Evolutionary conservation across 1,284 basidiomycete species (phyloP).

Genomic region (Naganishia sp.): DNA sequence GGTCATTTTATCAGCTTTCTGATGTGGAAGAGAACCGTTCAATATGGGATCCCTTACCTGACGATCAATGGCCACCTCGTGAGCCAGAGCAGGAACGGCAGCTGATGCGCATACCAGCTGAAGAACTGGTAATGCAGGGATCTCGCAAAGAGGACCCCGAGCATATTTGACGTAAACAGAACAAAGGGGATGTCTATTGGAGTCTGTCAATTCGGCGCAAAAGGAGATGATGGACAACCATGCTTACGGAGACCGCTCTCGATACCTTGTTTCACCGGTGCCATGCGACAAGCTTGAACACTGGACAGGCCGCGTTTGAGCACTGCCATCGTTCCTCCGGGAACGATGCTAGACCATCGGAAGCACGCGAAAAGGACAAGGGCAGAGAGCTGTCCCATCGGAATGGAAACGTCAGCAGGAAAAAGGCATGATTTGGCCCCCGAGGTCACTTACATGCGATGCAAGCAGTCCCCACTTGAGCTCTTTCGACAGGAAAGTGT

Average conservation of each 20-base stretch:
- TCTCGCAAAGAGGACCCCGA: slow-evolving; percentile 89
- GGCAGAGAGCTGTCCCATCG: slow-evolving; percentile 40
- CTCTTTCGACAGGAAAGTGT: slow-evolving; percentile 66
- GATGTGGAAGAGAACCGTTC: background rate
- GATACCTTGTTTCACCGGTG: slow-evolving; percentile 52
- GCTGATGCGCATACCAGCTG: slow-evolving; percentile 92
- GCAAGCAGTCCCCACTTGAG: slow-evolving; percentile 69
- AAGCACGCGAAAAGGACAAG: slow-evolving; percentile 70
- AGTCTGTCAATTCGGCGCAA: slow-evolving; percentile 20
- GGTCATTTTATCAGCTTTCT: background rate
- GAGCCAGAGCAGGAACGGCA: slow-evolving; percentile 77
- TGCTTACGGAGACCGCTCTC: slow-evolving; percentile 33
- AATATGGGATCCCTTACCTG: background rate
- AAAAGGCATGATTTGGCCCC: background rate
- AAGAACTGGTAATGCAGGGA: slow-evolving; percentile 99
- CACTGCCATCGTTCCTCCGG: slow-evolving; percentile 63
- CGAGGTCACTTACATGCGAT: slow-evolving; percentile 59
- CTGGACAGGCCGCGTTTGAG: slow-evolving; percentile 62
- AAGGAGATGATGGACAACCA: slow-evolving; percentile 32
- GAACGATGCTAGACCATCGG: slow-evolving; percentile 67
- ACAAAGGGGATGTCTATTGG: slow-evolving; percentile 72
- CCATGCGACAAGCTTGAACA: slow-evolving; percentile 52
- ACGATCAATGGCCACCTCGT: slow-evolving; percentile 12
- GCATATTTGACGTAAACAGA: slow-evolving; percentile 86
- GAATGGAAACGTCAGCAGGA: background rate